Evolutionary conservation across 1,139 yeast genomes (phyloP), one percentile per base, ranked within the genome.

Genomic region (Pneumocystis wakefieldiae): DNA sequence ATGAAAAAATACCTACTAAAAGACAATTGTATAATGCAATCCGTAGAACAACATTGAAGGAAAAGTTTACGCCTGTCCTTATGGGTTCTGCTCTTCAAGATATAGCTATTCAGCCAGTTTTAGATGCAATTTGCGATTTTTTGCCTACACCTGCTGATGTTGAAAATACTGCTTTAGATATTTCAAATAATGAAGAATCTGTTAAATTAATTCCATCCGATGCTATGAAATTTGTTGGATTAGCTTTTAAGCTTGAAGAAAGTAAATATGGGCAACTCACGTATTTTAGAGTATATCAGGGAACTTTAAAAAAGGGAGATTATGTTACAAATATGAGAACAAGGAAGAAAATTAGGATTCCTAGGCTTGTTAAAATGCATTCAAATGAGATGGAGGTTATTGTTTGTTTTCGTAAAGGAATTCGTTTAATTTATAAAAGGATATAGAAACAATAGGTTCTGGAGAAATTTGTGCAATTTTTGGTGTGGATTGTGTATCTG

Each of bases 381-480:
- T 89, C 97, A 61, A 89, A 91, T 68, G 98, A 92, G 75, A 68
- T 68, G 70, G 70, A 68, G 63, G 55, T 48, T 6, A 24, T 6
- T 48, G 14, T 7, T 48, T 48, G n/a, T 48, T 24, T 48, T 48
- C 17, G 7, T 24, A 24, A 89, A 91, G 97, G 97, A 91, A 78
- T 41, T 48, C 14, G 8, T 48, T 48, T 48, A 48, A 24, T 24
- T 48, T 48, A 29, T 24, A 48, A 42, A 48, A 48, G 55, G 99
- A 92, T 74, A 94, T 90, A 62, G 88, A 85, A 63, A 97, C 90
- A 77, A 87, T 89, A 71, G 94, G 95, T 36, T 92, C 98, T 59
- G 99, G 99, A 74, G 98, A 92, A 77, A 92, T 92, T 71, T 94
- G 99, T 78, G 99, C 99, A 63, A 92, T 98, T 67, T 92, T 94